Percentiles rank a stretch among this genome's conserved stretches.
Evolutionary conservation across 164 flowering plant genomes (phyloP).

Genomic region (Magnolia changhungtana): DNA sequence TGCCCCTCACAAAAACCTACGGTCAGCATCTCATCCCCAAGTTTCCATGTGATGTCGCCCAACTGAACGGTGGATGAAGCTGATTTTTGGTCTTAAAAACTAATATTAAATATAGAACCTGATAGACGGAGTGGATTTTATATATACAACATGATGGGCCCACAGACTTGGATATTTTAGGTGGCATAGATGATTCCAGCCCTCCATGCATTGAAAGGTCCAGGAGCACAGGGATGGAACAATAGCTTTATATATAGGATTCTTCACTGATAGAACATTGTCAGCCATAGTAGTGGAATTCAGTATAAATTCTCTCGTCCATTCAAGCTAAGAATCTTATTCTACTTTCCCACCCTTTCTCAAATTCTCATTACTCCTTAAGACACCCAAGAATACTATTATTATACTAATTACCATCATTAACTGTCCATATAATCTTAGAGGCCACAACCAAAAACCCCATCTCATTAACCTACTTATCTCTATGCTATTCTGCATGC

Average conservation of each 20-base stretch:
- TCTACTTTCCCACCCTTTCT: background rate
- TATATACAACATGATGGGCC: no score
- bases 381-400: background rate
- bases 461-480: background rate
- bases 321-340: background rate
- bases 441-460: background rate
- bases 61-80: no score
- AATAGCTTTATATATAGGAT: background rate
- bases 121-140: no score
- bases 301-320: background rate
- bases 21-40: no score
- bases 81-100: no score
- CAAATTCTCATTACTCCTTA: background rate
- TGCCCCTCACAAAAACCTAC: no score
- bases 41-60: no score
- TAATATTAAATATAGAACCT: no score
- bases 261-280: background rate
- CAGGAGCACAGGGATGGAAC: background rate
- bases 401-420: background rate
- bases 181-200: no score
- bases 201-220: no score
- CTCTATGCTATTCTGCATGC: constrained; percentile 57
- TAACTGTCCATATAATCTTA: background rate
- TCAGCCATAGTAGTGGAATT: background rate
- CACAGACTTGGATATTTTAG: no score